Evolutionary conservation across 2,329 filamentous ascomycete genomes (phyloP).

Genomic region (Alternaria triticina): DNA sequence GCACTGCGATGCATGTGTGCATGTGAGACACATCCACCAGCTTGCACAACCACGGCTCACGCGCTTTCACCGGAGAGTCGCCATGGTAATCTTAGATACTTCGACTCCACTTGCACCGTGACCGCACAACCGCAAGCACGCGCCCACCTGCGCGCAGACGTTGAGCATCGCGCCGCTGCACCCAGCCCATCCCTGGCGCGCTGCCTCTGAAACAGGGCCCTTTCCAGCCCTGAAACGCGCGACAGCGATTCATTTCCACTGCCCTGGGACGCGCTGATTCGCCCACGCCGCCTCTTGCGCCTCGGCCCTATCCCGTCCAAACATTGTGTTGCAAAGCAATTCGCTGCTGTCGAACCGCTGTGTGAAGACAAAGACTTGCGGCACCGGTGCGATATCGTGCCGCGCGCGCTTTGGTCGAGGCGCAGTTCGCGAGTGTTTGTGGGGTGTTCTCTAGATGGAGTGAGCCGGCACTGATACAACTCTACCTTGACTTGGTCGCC

Average conservation of each 20-base stretch:
- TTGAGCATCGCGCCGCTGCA: conserved; percentile 4
- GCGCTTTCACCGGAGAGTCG: not conserved
- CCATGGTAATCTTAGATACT: conserved; percentile 1
- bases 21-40: conserved; percentile 6
- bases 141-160: conserved; percentile 5
- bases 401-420: conserved; percentile 3
- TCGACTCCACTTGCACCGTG: not conserved
- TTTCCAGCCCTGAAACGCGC: conserved; percentile 41
- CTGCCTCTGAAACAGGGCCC: conserved; percentile 38
- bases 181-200: conserved; percentile 12
- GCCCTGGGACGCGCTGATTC: conserved; percentile 29
- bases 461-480: not conserved
- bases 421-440: not conserved
- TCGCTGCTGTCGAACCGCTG: conserved; percentile 35
- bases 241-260: conserved; percentile 36
- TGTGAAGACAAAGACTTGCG: conserved; percentile 4
- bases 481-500: conserved; percentile 8
- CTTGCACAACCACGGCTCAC: not conserved
- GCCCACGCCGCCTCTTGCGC: conserved; percentile 16
- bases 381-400: conserved; percentile 3
- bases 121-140: conserved; percentile 6
- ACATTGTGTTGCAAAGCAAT: conserved; percentile 12
- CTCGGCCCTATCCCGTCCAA: conserved; percentile 17
- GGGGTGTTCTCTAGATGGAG: not conserved
- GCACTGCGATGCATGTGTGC: not conserved